Percentiles rank a stretch among this genome's conserved stretches.
Evolutionary conservation across 306 rosid genomes (phyloP).

Genomic region (Gastrolobium villosum): DNA sequence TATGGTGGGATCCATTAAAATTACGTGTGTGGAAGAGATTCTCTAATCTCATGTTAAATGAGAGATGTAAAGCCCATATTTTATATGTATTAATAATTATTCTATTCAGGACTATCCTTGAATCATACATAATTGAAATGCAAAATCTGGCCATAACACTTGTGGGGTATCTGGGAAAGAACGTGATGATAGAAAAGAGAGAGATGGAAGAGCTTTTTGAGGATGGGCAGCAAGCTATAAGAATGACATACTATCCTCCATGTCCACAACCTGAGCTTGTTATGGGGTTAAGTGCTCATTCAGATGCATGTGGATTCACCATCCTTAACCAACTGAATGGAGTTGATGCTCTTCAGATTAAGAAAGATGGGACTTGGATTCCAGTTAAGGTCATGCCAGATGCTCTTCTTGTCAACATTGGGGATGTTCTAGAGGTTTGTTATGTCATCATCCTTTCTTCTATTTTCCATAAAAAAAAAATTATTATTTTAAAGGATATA

Average conservation of each 20-base stretch:
- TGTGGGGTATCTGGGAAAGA: conserved; percentile 49
- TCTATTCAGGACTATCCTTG: conserved; percentile 52
- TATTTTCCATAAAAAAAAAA: too few species aligned
- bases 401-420: conserved; percentile 64
- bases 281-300: conserved; percentile 61
- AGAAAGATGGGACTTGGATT: conserved; percentile 65
- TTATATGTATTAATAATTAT: neutral
- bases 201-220: conserved; percentile 49
- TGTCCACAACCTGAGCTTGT: conserved; percentile 68
- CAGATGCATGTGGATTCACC: conserved; percentile 59
- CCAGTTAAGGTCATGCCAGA: conserved; percentile 45
- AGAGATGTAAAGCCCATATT: too few species aligned
- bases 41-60: too few species aligned
- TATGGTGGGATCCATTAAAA: too few species aligned
- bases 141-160: conserved; percentile 48
- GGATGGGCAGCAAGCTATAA: conserved; percentile 61
- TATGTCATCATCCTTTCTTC: neutral
- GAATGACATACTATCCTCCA: conserved; percentile 70
- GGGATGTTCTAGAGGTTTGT: conserved; percentile 65
- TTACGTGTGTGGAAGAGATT: too few species aligned
- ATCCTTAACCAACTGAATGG: conserved; percentile 65
- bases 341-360: conserved; percentile 62
- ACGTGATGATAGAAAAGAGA: conserved; percentile 47
- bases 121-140: conserved; percentile 50
- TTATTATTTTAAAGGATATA: too few species aligned